Percentiles rank a stretch among this genome's conserved stretches.
Conservation (phyloP, 2,329 filamentous ascomycete genomes). For the Microascus cirrosus region DNA sequence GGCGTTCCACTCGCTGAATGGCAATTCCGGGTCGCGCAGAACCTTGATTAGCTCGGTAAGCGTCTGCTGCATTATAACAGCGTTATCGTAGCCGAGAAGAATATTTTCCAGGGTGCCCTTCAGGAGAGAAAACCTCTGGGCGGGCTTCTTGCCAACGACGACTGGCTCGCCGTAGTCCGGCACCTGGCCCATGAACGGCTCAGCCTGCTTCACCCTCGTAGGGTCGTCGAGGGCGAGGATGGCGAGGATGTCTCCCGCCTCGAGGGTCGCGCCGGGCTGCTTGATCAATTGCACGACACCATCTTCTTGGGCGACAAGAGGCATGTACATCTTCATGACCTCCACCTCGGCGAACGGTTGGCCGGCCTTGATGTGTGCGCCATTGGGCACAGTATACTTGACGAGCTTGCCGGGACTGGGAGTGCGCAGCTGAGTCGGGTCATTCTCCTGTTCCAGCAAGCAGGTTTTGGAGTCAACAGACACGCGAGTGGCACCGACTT, state of each 20-base stretch:
- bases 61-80: constrained; percentile 83
- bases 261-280: constrained; percentile 93
- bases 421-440: constrained; percentile 90
- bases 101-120: constrained; percentile 77
- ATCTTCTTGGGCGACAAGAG: constrained; percentile 85
- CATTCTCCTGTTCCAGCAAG: constrained; percentile 95
- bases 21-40: constrained; percentile 77
- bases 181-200: constrained; percentile 84
- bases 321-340: constrained; percentile 99
- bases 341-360: constrained; percentile 95
- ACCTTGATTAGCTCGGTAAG: constrained; percentile 86
- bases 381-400: constrained; percentile 94
- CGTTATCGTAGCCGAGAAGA: constrained; percentile 89
- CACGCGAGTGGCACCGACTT: constrained; percentile 87
- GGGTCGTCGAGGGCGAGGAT: constrained; percentile 93
- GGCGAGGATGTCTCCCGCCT: constrained; percentile 96
- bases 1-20: constrained; percentile 92
- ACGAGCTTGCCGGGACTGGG: constrained; percentile 96
- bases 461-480: constrained; percentile 98
- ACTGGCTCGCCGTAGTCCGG: constrained; percentile 79
- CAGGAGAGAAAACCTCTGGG: constrained; percentile 73
- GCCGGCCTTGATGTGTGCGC: constrained; percentile 82
- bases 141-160: constrained; percentile 80
- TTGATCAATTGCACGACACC: constrained; percentile 97
- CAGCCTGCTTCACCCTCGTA: constrained; percentile 89